Percentiles rank a stretch among this genome's conserved stretches.
Conservation (phyloP, 1,284 basidiomycete species). For the Ceratobasidium sp. region DNA sequence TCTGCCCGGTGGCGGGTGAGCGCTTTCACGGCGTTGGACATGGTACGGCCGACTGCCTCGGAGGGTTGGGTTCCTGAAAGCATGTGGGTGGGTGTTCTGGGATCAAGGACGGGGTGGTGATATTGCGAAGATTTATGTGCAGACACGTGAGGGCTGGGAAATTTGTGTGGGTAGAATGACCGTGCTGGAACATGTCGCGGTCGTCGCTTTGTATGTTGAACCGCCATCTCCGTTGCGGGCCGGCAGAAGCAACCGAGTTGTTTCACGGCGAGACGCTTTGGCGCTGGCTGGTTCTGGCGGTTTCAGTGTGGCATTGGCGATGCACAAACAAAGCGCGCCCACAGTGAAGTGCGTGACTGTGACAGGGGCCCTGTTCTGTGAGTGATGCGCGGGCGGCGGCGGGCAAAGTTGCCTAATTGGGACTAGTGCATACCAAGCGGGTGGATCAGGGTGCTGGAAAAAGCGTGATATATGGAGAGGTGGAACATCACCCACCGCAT, state of each 20-base stretch:
- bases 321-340: constrained; percentile 5
- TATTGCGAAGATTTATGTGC: constrained; percentile 11
- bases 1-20: constrained; percentile 3
- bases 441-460: constrained; percentile 23
- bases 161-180: not conserved
- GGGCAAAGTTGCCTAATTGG: not conserved
- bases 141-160: constrained; percentile 27
- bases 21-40: not conserved
- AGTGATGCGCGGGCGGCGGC: constrained; percentile 6
- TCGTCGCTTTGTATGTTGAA: not conserved
- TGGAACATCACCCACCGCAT: constrained; percentile 24
- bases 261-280: not conserved
- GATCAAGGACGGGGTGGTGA: constrained; percentile 29
- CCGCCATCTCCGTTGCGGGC: constrained; percentile 10
- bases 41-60: constrained; percentile 9
- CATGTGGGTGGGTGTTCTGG: constrained; percentile 30
- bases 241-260: not conserved
- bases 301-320: constrained; percentile 26
- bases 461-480: constrained; percentile 24
- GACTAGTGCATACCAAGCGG: not conserved
- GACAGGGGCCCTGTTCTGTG: constrained; percentile 16
- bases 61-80: constrained; percentile 18
- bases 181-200: not conserved
- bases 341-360: not conserved
- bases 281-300: constrained; percentile 14